A percentile compares a stretch with the other conserved stretches of the same genome.
Evolutionary conservation across 225 moss, liverwort and hornwort species (phyloP).

Genomic region (Antitrichia curtipendula): DNA sequence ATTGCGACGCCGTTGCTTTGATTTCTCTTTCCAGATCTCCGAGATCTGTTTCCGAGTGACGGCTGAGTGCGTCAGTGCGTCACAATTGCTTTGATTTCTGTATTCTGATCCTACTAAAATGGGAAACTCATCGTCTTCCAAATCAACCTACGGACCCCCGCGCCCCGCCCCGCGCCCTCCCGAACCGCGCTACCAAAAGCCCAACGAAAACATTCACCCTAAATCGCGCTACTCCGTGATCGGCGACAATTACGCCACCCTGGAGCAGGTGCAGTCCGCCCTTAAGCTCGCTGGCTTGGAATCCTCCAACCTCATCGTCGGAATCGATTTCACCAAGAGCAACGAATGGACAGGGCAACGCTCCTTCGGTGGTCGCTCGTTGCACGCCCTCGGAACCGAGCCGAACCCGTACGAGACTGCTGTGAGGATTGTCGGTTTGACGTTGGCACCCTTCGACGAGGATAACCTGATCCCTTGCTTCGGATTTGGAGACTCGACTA

Average conservation of each 20-base stretch:
- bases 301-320: conserved; percentile 45
- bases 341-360: conserved; percentile 40
- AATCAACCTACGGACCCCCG: neutral
- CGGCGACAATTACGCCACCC: neutral
- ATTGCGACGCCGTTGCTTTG: neutral
- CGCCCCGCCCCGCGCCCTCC: neutral
- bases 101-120: neutral
- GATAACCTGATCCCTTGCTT: conserved; percentile 78
- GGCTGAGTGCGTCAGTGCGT: neutral
- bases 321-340: conserved; percentile 54
- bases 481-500: conserved; percentile 83
- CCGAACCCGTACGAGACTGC: conserved; percentile 40
- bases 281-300: conserved; percentile 25
- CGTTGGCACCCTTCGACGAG: conserved; percentile 40
- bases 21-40: neutral
- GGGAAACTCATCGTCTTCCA: conserved; percentile 16
- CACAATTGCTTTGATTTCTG: neutral
- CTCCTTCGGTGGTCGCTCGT: conserved; percentile 26
- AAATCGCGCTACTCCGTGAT: conserved; percentile 11
- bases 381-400: conserved; percentile 22
- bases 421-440: conserved; percentile 16
- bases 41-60: neutral
- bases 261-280: conserved; percentile 43
- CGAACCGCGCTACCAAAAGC: neutral
- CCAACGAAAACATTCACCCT: neutral